These are phyloP conservation scores for Berberis vulgaris DNA, from an alignment of 164 flowering plant species.

Conservation along the genomic window DNA sequence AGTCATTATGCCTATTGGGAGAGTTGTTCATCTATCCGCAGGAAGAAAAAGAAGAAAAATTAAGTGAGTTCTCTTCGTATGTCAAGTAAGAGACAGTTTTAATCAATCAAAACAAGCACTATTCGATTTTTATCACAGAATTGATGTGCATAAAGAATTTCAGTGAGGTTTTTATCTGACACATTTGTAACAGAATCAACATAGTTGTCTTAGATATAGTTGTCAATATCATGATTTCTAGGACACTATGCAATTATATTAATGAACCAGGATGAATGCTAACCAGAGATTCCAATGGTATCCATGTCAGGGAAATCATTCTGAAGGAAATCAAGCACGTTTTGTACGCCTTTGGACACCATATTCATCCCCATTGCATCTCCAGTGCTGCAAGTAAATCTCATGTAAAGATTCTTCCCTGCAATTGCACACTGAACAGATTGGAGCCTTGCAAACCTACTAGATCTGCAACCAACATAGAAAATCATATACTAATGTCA, in stretches of 20 bases:
- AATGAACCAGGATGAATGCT: neutral
- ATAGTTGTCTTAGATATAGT: neutral
- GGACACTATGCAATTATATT: too few species aligned
- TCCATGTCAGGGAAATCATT: constrained; percentile 82
- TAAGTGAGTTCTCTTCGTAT: too few species aligned
- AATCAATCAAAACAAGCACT: too few species aligned
- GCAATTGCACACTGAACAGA: constrained; percentile 57
- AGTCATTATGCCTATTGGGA: too few species aligned
- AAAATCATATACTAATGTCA: too few species aligned
- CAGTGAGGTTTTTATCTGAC: neutral
- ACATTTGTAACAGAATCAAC: neutral
- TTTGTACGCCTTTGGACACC: constrained; percentile 92
- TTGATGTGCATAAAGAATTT: too few species aligned
- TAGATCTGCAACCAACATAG: constrained; percentile 41
- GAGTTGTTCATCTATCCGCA: too few species aligned
- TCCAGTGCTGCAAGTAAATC: constrained; percentile 77
- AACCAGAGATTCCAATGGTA: constrained; percentile 74
- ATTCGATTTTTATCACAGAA: too few species aligned
- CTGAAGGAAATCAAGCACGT: constrained; percentile 71
- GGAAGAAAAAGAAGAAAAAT: too few species aligned
- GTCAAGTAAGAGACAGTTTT: too few species aligned
- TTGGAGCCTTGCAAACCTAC: constrained; percentile 80
- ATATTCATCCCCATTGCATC: constrained; percentile 99
- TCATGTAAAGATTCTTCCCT: constrained; percentile 68
- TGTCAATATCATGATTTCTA: too few species aligned